Evolutionary conservation across 106 monocot species (phyloP), one percentile per base, ranked within the genome.

Genomic region (Dactylorhiza incarnata): DNA sequence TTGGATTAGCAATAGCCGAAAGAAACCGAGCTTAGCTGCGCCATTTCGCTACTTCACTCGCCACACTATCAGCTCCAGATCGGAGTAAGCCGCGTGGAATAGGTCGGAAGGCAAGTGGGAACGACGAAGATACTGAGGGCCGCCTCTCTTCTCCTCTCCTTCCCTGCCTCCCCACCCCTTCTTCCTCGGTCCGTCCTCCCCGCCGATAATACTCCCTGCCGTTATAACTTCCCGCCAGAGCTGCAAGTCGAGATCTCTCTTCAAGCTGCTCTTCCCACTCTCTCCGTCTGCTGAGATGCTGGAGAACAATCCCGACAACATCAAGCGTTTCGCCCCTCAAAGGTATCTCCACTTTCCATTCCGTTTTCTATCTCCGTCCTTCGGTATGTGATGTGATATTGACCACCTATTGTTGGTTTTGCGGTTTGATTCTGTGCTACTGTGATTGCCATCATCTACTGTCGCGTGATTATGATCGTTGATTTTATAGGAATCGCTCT

Each of bases 261-360:
- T 1, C 16, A 45, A 45, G 14, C 49, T 51, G n/a, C 65, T 65
- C 9, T 12, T 65, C 65, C 29, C 65, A 13, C 59, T 29, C 13
- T 13, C 9, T 5, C 37, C 16, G 53, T 8, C 49, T 23, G 70
- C 10, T 9, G 50, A 74, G 76, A 89, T 89, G 89, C 78, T 81
- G 68, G 86, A 86, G 19, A 75, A 73, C 76, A 76, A 59, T 53
- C 44, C 78, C 17, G 89, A 86, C 45, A 69, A 26, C 70, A 59
- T 74, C 73, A 84, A 77, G 78, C 83, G 89, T 47, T 82, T 81
- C 46, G 81, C 89, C 0, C 49, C 75, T 17, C 86, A 84, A 44
- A 86, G 89, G 89, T 77, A 75, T 4, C 16, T 7, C 8, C 15
- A 7, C 25, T 45, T 24, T 14, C n/a, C 72, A 62, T n/a, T 52